Conservation (phyloP, 2,329 filamentous ascomycete species). For the Stachybotrys elegans region DNA sequence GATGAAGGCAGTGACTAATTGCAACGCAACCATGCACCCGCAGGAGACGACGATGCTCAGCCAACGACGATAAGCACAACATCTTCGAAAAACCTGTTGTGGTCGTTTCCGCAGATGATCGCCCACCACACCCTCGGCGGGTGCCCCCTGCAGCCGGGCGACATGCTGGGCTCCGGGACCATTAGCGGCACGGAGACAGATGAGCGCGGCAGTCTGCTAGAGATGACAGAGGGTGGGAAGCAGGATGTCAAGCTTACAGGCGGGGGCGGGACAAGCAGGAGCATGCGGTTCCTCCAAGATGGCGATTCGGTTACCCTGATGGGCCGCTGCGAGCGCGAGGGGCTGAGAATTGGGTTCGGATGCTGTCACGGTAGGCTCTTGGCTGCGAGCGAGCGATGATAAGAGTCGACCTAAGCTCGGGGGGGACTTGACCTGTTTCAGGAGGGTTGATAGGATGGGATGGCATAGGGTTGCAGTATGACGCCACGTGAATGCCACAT, state of each 20-base stretch:
- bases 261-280: too few species aligned
- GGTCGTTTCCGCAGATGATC: slow-evolving; percentile 74
- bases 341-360: slow-evolving; percentile 36
- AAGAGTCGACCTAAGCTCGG: too few species aligned
- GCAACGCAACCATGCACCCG: slow-evolving; percentile 8
- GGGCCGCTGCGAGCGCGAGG: slow-evolving; percentile 28
- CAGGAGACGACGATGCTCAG: neutral
- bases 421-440: too few species aligned
- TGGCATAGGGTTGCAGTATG: too few species aligned
- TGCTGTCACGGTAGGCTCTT: slow-evolving; percentile 31
- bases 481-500: too few species aligned
- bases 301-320: slow-evolving; percentile 38
- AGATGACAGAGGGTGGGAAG: slow-evolving; percentile 41
- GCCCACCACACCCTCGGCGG: slow-evolving; percentile 69
- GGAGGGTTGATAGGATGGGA: too few species aligned
- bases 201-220: slow-evolving; percentile 38
- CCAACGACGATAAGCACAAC: neutral
- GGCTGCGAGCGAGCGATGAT: slow-evolving; percentile 5
- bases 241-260: slow-evolving; percentile 33
- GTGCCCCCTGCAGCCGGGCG: slow-evolving; percentile 66
- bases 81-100: slow-evolving; percentile 45
- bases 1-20: neutral
- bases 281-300: slow-evolving; percentile 38
- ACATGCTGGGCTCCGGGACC: slow-evolving; percentile 56
- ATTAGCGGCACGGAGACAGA: slow-evolving; percentile 30